These are phyloP conservation scores for Lactifluus subvellereus DNA, from an alignment of 768 basidiomycete species.

Conservation along the genomic window DNA sequence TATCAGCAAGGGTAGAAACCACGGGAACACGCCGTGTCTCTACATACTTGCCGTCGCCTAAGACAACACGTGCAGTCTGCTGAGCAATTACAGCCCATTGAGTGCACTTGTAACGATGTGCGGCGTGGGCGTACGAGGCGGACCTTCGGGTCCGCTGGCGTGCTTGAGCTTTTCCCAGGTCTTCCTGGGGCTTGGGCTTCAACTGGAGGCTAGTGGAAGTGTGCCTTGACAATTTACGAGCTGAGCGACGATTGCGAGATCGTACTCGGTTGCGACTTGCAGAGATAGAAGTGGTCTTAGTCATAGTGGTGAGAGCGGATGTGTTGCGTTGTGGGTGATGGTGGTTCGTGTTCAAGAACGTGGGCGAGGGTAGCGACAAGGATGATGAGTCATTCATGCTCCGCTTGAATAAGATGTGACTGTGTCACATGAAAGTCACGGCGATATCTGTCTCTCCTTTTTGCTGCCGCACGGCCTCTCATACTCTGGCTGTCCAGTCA, in stretches of 20 bases:
- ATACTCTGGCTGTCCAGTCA: background rate
- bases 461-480: background rate
- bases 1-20: constrained; percentile 19
- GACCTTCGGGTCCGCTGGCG: constrained; percentile 4
- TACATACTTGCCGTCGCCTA: constrained; percentile 25
- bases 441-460: background rate
- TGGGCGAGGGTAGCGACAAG: background rate
- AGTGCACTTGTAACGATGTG: constrained; percentile 19
- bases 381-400: constrained; percentile 5
- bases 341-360: background rate
- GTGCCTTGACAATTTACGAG: background rate
- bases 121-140: constrained; percentile 11
- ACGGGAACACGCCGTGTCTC: constrained; percentile 23
- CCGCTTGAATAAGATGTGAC: constrained; percentile 14
- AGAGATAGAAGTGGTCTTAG: background rate
- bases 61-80: constrained; percentile 21
- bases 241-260: constrained; percentile 1
- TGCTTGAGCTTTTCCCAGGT: background rate
- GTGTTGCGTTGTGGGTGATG: background rate
- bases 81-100: constrained; percentile 21
- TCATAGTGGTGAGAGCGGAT: constrained; percentile 2
- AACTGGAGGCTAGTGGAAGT: background rate
- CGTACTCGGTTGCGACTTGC: background rate
- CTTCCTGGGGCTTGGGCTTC: constrained; percentile 1
- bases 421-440: background rate